Percentiles rank a stretch among this genome's conserved stretches.
phyloP scores from a whole-genome alignment of 352 stramenopile species.

The Pythium phragmitis region DNA sequence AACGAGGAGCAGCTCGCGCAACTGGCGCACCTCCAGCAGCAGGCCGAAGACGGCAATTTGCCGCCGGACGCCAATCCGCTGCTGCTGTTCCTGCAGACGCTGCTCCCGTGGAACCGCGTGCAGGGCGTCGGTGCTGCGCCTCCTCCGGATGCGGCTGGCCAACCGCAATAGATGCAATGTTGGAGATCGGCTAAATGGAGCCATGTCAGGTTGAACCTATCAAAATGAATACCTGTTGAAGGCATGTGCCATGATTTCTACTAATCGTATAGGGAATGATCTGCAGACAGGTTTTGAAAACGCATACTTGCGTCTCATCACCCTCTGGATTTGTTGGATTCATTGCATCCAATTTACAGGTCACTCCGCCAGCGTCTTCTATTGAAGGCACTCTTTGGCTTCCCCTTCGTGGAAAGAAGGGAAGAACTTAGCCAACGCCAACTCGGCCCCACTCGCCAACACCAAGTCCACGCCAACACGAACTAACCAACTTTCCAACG shows the following conservation, averaged over 20 bases:
- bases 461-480: not conserved
- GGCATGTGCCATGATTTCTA: not conserved
- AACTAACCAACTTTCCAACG: not conserved
- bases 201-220: constrained; percentile 25
- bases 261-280: not conserved
- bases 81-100: constrained; percentile 81
- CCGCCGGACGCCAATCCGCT: constrained; percentile 78
- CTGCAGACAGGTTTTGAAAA: not conserved
- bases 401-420: not conserved
- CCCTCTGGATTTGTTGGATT: not conserved
- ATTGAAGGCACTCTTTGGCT: constrained; percentile 6
- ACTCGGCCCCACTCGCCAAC: not conserved
- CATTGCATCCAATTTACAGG: not conserved
- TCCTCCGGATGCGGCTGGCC: constrained; percentile 20
- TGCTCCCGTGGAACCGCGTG: constrained; percentile 85
- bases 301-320: not conserved
- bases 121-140: constrained; percentile 48
- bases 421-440: constrained; percentile 4
- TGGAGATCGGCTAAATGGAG: constrained; percentile 5
- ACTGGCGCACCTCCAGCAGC: constrained; percentile 56
- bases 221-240: constrained; percentile 4
- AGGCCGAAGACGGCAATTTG: constrained; percentile 67
- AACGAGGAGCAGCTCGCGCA: constrained; percentile 54
- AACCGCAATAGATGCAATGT: constrained; percentile 12
- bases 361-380: constrained; percentile 7